Percentiles rank a stretch among this genome's conserved stretches.
Conservation (phyloP, 2,329 filamentous ascomycete species). For the Beauveria scarabaeidicola region DNA sequence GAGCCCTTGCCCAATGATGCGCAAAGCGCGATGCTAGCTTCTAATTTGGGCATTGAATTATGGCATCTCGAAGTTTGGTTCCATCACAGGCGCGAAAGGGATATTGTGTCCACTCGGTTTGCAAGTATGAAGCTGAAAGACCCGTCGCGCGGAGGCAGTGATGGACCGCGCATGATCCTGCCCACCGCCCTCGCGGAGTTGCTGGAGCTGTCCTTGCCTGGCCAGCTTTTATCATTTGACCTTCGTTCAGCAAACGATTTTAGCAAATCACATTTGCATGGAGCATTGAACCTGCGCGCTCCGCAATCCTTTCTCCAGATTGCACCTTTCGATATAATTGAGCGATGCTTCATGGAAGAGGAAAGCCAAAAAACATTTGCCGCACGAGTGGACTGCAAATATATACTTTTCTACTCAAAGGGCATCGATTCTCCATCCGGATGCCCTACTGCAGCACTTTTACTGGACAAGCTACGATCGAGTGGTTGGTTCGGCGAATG, state of each 20-base stretch:
- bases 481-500: conserved; percentile 42
- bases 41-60: conserved; percentile 43
- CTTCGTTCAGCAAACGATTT: conserved; percentile 39
- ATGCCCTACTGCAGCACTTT: conserved; percentile 37
- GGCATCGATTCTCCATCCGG: conserved; percentile 42
- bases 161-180: conserved; percentile 39
- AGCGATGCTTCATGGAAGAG: conserved; percentile 40
- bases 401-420: conserved; percentile 45
- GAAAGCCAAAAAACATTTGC: conserved; percentile 38
- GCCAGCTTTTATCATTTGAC: conserved; percentile 41
- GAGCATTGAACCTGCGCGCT: conserved; percentile 42
- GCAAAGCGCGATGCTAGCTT: conserved; percentile 45
- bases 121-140: conserved; percentile 36
- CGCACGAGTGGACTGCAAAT: conserved; percentile 37
- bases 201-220: conserved; percentile 40
- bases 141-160: conserved; percentile 20
- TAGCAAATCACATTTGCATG: conserved; percentile 41
- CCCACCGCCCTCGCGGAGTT: conserved; percentile 42
- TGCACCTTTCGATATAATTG: conserved; percentile 42
- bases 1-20: conserved; percentile 40
- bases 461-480: conserved; percentile 36
- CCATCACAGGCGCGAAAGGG: conserved; percentile 42
- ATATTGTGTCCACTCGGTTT: conserved; percentile 36
- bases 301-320: conserved; percentile 40
- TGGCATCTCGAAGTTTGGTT: conserved; percentile 48